Evolutionary conservation across 2,329 filamentous ascomycete genomes (phyloP).

Genomic region (Coniochaeta sp.): DNA sequence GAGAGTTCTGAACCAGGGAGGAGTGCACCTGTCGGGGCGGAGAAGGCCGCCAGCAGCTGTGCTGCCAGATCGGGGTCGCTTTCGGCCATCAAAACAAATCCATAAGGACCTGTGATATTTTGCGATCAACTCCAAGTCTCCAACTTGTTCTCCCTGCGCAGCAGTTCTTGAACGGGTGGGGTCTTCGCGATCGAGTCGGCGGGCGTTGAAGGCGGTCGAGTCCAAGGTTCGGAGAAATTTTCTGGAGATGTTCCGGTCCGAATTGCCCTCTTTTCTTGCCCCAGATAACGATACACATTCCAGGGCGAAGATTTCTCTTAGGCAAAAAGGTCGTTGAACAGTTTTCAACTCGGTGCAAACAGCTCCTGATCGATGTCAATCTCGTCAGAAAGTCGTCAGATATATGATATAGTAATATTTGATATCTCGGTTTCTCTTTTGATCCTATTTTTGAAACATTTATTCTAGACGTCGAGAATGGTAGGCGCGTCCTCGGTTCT

Average conservation of each 20-base stretch:
- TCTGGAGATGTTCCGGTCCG: neutral
- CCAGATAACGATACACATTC: constrained; percentile 1
- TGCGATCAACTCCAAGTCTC: neutral
- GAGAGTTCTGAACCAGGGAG: neutral
- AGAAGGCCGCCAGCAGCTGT: constrained; percentile 1
- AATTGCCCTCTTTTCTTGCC: neutral
- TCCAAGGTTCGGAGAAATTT: neutral
- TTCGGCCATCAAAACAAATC: neutral
- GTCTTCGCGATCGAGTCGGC: neutral
- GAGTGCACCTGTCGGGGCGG: neutral
- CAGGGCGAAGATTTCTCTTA: neutral
- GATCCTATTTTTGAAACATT: neutral
- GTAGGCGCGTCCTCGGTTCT: neutral
- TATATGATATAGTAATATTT: no score
- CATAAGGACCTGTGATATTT: neutral
- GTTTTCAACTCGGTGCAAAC: neutral
- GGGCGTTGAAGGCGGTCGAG: constrained; percentile 1
- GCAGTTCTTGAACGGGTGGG: neutral
- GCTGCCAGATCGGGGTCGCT: constrained; percentile 1
- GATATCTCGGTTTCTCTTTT: no score
- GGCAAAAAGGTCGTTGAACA: neutral
- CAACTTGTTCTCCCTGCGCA: neutral
- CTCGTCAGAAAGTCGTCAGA: no score
- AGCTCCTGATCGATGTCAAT: neutral
- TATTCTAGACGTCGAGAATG: neutral